Conservation (phyloP, 371 early-diverging fungal genomes). For the Blakeslea trispora region DNA sequence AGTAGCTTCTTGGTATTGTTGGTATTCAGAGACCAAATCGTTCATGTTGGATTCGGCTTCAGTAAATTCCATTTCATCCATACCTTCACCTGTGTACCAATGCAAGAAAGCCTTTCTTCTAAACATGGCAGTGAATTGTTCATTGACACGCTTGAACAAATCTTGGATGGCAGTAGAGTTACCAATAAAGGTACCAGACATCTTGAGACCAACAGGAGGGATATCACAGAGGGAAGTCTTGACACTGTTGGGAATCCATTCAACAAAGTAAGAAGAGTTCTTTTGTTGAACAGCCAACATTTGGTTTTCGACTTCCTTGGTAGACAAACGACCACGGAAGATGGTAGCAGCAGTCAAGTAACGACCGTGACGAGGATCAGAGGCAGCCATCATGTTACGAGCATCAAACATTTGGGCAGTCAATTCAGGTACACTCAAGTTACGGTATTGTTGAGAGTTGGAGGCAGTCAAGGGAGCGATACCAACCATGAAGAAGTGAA, state of each 20-base stretch:
- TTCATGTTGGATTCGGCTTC: slow-evolving; percentile 94
- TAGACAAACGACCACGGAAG: slow-evolving; percentile 97
- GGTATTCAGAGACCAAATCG: slow-evolving; percentile 97
- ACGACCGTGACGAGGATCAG: slow-evolving; percentile 96
- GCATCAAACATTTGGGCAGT: slow-evolving; percentile 98
- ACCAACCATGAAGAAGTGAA: slow-evolving; percentile 99
- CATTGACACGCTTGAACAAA: slow-evolving; percentile 96
- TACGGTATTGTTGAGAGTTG: slow-evolving; percentile 87
- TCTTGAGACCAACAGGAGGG: slow-evolving; percentile 94
- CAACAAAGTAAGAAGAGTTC: slow-evolving; percentile 98
- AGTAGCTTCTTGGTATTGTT: slow-evolving; percentile 95
- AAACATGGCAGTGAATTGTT: slow-evolving; percentile 97
- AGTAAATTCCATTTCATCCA: slow-evolving; percentile 98
- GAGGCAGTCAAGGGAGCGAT: slow-evolving; percentile 96
- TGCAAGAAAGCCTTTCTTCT: slow-evolving; percentile 97
- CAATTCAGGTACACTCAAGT: slow-evolving; percentile 89
- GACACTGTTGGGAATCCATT: slow-evolving; percentile 99
- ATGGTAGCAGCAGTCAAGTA: slow-evolving; percentile 98
- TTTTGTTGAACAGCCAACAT: slow-evolving; percentile 95
- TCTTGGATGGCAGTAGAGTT: slow-evolving; percentile 99
- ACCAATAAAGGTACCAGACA: slow-evolving; percentile 98
- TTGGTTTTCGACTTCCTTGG: slow-evolving; percentile 99
- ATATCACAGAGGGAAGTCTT: slow-evolving; percentile 99
- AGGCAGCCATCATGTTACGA: slow-evolving; percentile 99
- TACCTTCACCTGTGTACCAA: slow-evolving; percentile 98